Percentiles rank a stretch among this genome's conserved stretches.
Evolutionary conservation across 2,329 filamentous ascomycete species (phyloP).

Genomic region (Sporothrix variecibatus): DNA sequence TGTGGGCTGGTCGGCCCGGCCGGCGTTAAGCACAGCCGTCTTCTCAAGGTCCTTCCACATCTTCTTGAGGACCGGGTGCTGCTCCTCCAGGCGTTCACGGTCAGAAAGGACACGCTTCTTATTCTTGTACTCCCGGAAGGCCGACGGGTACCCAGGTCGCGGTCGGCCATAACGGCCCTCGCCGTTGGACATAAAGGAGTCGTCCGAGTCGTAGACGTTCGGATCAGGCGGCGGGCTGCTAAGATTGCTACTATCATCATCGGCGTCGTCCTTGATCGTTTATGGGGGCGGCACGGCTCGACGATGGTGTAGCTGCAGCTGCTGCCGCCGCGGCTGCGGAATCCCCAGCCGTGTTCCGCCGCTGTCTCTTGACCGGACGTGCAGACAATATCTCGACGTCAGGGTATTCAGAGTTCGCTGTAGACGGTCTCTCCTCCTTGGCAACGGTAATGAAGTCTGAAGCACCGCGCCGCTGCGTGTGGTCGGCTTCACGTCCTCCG

Average conservation of each 20-base stretch:
- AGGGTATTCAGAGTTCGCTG: not conserved
- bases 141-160: slow-evolving; percentile 38
- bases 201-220: not conserved
- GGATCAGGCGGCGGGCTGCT: slow-evolving; percentile 8
- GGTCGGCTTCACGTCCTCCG: not conserved
- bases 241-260: slow-evolving; percentile 4
- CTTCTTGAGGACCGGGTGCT: slow-evolving; percentile 75
- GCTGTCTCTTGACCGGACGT: slow-evolving; percentile 21
- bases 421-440: not conserved
- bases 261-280: slow-evolving; percentile 7
- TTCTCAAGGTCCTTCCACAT: slow-evolving; percentile 83
- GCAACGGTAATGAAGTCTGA: not conserved
- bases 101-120: slow-evolving; percentile 45
- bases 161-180: not conserved
- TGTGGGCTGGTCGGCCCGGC: slow-evolving; percentile 67
- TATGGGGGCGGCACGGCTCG: not conserved
- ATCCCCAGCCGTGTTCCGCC: not conserved
- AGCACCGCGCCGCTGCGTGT: not conserved
- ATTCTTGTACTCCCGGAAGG: slow-evolving; percentile 36
- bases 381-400: slow-evolving; percentile 15
- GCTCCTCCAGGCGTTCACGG: slow-evolving; percentile 67
- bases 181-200: not conserved
- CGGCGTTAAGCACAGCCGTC: slow-evolving; percentile 64
- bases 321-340: not conserved
- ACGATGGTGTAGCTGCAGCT: not conserved